Evolutionary conservation across 2,329 filamentous ascomycete species (phyloP), one percentile per base, ranked within the genome.

Genomic region (Ophioceras dolichostomum): DNA sequence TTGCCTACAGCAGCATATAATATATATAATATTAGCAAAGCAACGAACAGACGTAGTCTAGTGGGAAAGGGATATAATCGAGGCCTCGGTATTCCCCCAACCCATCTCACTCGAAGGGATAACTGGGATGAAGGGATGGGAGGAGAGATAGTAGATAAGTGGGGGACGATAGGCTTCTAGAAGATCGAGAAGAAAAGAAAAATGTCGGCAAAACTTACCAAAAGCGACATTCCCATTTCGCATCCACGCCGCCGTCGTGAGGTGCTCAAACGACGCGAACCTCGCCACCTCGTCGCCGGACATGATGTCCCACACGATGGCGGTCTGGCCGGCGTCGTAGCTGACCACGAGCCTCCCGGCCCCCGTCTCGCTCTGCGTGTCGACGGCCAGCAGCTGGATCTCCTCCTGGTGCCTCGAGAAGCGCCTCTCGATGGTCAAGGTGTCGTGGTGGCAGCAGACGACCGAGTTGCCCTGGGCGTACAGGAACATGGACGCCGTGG

Each of bases 271-370:
- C 0, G 88, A 91, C 18, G 81, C 79, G 62, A 96, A 96, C n/a
- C 88, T 75, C 28, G 89, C 79, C 41, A 95, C 73, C 58, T 95
- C 87, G 41, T 87, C 79, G 34, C 91, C 91, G 0, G 86, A 93
- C 62, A 93, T 77, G 42, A 95, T 69, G 60, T 98, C 89, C 91
- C 91, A 98, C 7, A 96, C 85, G 53, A 96, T 94, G 4, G 88
- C 86, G 1, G 85, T 94, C 57, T 89, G 84, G 27, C 85, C 81
- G 14, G 75, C 74, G 65, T 98, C 91, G 52, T 94, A 95, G 62
- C 87, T 96, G 43, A 94, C 85, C 3, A 94, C 87, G 42, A 94
- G 62, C 44, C 88, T 72, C 20, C 89, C 91, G 1, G 81, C 79
- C 3, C 88, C 88, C 42, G 77, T 66, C 47, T 95, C 88, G 57